Evolutionary conservation across 441 rosid genomes (phyloP), one percentile per base, ranked within the genome.

Genomic region (Gossypium davidsonii): DNA sequence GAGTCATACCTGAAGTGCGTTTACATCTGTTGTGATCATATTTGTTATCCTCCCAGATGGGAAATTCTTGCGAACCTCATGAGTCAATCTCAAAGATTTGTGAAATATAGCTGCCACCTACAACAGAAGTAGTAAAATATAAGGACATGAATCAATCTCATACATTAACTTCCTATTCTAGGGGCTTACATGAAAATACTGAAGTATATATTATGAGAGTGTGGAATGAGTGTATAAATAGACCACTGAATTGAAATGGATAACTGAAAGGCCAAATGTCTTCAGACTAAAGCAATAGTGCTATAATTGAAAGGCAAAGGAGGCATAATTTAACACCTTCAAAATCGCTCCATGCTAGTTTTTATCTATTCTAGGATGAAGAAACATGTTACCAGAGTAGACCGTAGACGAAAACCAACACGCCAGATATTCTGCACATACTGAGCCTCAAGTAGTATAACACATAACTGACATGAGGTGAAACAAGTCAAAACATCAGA

Each of bases 1-100:
- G 69, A 66, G 71, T 18, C 78, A 76, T 78, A 92, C 97, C 96
- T 92, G 97, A 81, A 92, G 87, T 48, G 93, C 76, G 83, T 81
- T 88, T 67, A 93, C 91, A 82, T 94, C 99, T 70, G 94, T 91
- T 71, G 98, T 89, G 72, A 94, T 94, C 98, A 94, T 94, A 76
- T 94, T 94, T 53, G 90, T 92, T 77, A 94, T 81, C 84, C 89
- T 94, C 60, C 98, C 99, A 63, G 94, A 86, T 12, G 90, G 88
- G 51, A 91, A 92, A 79, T 88, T 87, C 89, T 88, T 92, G 79
- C 88, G 94, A 77, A 83, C 85, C 72, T 89, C 97, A 21, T 94
- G 94, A 82, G 92, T 92, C 71, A 94, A 83, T 74, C 94, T 84
- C 77, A 94, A 71, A 42, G 96, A 84, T 81, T 92, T 94, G 26